These are phyloP conservation scores for Fusarium coicis DNA, from an alignment of 2,329 filamentous ascomycete species.

Conservation along the genomic window DNA sequence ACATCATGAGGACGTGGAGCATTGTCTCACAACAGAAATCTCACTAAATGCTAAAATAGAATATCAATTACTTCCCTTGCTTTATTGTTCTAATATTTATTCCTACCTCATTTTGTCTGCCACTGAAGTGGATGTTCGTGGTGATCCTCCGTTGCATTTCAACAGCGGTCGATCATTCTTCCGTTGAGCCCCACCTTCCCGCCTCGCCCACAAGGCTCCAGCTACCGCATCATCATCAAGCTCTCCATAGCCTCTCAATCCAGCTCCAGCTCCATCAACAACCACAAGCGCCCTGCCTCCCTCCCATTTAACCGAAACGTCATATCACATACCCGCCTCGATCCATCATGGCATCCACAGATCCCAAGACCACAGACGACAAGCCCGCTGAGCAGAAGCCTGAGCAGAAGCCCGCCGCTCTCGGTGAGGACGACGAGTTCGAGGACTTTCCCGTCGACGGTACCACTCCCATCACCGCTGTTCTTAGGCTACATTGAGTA, in stretches of 20 bases:
- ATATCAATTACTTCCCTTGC: rapidly evolving
- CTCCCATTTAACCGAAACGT: background rate
- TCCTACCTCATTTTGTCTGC: background rate
- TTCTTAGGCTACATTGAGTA: rapidly evolving
- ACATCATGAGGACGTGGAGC: rapidly evolving
- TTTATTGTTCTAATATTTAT: background rate
- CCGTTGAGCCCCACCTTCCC: constrained; percentile 22
- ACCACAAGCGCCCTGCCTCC: background rate
- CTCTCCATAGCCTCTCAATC: constrained; percentile 9
- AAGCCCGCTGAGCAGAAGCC: constrained; percentile 42
- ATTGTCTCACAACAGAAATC: background rate
- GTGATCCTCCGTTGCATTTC: background rate
- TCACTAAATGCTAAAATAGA: rapidly evolving
- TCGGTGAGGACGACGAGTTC: constrained; percentile 99
- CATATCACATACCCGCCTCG: background rate
- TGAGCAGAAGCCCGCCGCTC: constrained; percentile 61
- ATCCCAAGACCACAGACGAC: constrained; percentile 42
- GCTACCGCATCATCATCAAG: constrained; percentile 34
- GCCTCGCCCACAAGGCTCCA: constrained; percentile 33
- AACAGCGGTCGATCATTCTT: constrained; percentile 24
- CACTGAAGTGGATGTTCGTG: background rate
- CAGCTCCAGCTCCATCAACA: background rate
- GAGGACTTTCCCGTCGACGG: constrained; percentile 98
- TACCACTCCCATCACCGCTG: constrained; percentile 52
- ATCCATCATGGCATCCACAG: constrained; percentile 39